These are phyloP conservation scores for Dryas alaskensis DNA, from an alignment of 306 rosid species.

Conservation along the genomic window DNA sequence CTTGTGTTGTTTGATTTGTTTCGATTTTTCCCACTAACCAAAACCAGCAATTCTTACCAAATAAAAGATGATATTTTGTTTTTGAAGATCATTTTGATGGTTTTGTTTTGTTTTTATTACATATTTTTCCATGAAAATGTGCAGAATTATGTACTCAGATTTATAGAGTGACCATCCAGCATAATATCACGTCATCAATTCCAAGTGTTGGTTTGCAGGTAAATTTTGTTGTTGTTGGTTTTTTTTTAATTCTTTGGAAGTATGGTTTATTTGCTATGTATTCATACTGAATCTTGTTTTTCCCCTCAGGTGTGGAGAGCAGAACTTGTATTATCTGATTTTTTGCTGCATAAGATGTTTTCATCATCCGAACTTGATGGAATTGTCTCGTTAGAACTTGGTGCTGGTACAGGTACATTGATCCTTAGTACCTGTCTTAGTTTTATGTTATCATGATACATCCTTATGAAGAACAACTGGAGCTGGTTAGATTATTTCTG, in stretches of 20 bases:
- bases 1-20: not conserved
- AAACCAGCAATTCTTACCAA: not conserved
- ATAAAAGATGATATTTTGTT: not conserved
- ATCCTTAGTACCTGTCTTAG: not conserved
- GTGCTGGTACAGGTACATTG: constrained; percentile 78
- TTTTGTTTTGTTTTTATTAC: not conserved
- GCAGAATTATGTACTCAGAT: constrained; percentile 31
- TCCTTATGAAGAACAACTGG: not conserved
- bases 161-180: constrained; percentile 50
- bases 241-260: not conserved
- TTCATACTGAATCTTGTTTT: not conserved
- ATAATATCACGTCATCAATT: constrained; percentile 74
- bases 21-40: not conserved
- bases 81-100: not conserved
- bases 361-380: constrained; percentile 65
- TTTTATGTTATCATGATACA: not conserved
- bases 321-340: constrained; percentile 72
- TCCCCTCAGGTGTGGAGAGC: constrained; percentile 78
- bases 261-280: not conserved
- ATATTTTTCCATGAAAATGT: not conserved
- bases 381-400: constrained; percentile 66
- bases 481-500: not conserved
- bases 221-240: constrained; percentile 3
- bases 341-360: constrained; percentile 57
- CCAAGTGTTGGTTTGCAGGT: constrained; percentile 93